Evolutionary conservation across 768 basidiomycete genomes (phyloP).

Genomic region (Lentinula lateritia): DNA sequence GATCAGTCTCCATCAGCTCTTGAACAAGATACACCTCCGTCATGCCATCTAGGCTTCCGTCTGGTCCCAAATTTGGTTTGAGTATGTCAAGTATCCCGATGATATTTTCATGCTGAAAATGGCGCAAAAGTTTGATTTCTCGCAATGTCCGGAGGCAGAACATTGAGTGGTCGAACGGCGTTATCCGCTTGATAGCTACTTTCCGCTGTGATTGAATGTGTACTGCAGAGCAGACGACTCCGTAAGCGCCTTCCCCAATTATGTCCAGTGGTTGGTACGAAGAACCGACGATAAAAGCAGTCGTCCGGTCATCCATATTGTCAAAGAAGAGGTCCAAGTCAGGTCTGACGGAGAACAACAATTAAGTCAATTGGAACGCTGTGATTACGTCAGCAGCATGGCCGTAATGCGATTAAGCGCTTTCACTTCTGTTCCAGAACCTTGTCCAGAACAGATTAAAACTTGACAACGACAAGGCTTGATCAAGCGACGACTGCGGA

Average conservation of each 20-base stretch:
- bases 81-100: slow-evolving; percentile 95
- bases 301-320: slow-evolving; percentile 14
- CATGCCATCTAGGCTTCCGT: slow-evolving; percentile 59
- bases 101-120: slow-evolving; percentile 78
- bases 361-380: neutral
- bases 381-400: neutral
- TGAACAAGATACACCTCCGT: slow-evolving; percentile 76
- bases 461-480: no score
- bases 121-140: slow-evolving; percentile 90
- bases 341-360: neutral
- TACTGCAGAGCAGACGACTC: slow-evolving; percentile 83
- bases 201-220: slow-evolving; percentile 73
- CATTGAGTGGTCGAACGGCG: slow-evolving; percentile 93
- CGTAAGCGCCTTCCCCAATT: slow-evolving; percentile 94
- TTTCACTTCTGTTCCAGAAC: neutral
- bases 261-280: slow-evolving; percentile 74
- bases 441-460: neutral
- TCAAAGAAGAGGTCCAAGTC: neutral
- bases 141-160: slow-evolving; percentile 81
- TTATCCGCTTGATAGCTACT: slow-evolving; percentile 95
- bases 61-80: slow-evolving; percentile 43
- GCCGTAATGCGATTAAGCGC: neutral
- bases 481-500: no score
- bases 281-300: slow-evolving; percentile 44
- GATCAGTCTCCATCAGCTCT: slow-evolving; percentile 89